Percentiles rank a stretch among this genome's conserved stretches.
These are phyloP conservation scores for Solanum lignicaule DNA, from an alignment of 257 asterid genomes.

Conservation along the genomic window DNA sequence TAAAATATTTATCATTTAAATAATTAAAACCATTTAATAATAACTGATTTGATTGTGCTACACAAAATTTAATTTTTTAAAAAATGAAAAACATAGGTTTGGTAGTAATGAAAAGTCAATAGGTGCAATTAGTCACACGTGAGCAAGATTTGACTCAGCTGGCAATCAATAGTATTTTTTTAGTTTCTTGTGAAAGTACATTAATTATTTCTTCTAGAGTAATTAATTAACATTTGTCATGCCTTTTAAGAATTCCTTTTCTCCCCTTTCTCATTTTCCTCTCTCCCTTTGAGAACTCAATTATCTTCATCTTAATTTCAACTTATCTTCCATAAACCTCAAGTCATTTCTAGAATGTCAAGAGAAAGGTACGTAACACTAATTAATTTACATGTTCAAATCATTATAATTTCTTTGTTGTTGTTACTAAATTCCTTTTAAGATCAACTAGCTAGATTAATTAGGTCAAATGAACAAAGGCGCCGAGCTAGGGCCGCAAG, in stretches of 20 bases:
- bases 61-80: neutral
- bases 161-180: constrained; percentile 13
- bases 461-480: neutral
- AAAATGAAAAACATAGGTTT: constrained; percentile 4
- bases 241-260: constrained; percentile 27
- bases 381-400: neutral
- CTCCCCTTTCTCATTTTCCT: constrained; percentile 2
- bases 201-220: neutral
- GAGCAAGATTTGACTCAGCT: constrained; percentile 31
- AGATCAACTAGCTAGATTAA: neutral
- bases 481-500: neutral
- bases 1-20: neutral
- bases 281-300: neutral
- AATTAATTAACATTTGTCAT: neutral
- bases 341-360: constrained; percentile 42
- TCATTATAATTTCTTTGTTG: neutral
- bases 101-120: constrained; percentile 54
- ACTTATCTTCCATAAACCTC: neutral
- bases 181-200: neutral
- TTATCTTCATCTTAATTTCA: neutral
- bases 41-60: neutral
- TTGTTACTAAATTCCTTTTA: neutral
- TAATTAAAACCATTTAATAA: neutral
- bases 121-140: constrained; percentile 49
- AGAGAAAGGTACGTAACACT: constrained; percentile 43